phyloP scores from a whole-genome alignment of 805 yeast species.

The Kodamaea hsintzibuensis region DNA sequence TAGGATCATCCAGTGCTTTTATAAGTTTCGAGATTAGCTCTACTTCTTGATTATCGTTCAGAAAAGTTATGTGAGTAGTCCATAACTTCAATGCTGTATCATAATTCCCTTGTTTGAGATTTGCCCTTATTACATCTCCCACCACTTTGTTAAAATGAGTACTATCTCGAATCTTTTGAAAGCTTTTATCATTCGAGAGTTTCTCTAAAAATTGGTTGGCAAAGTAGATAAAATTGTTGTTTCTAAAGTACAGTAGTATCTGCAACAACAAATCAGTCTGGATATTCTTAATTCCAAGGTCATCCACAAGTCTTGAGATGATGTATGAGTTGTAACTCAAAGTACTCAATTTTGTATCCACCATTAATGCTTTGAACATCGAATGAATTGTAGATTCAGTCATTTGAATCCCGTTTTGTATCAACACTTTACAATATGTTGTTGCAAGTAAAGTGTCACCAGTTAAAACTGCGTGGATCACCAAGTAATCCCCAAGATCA shows the following conservation, averaged over 20 bases:
- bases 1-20: slow-evolving; percentile 3
- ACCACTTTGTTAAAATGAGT: slow-evolving; percentile 3
- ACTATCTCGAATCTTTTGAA: not conserved
- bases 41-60: not conserved
- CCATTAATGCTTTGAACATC: slow-evolving; percentile 4
- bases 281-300: slow-evolving; percentile 2
- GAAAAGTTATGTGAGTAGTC: not conserved
- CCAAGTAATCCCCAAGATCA: slow-evolving; percentile 15
- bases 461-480: slow-evolving; percentile 16
- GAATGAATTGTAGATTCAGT: not conserved
- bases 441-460: slow-evolving; percentile 27
- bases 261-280: not conserved
- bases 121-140: slow-evolving; percentile 6
- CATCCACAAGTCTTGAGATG: slow-evolving; percentile 10
- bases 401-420: not conserved
- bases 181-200: not conserved
- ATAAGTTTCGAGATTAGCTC: slow-evolving; percentile 1
- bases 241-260: slow-evolving; percentile 5
- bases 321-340: slow-evolving; percentile 10
- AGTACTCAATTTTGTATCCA: not conserved
- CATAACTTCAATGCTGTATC: slow-evolving; percentile 10
- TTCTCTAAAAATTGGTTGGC: slow-evolving; percentile 8
- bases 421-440: slow-evolving; percentile 12
- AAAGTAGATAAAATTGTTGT: slow-evolving; percentile 11
- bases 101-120: slow-evolving; percentile 8